phyloP scores from a whole-genome alignment of 2,329 filamentous ascomycete genomes.

The Epichloe festucae region DNA sequence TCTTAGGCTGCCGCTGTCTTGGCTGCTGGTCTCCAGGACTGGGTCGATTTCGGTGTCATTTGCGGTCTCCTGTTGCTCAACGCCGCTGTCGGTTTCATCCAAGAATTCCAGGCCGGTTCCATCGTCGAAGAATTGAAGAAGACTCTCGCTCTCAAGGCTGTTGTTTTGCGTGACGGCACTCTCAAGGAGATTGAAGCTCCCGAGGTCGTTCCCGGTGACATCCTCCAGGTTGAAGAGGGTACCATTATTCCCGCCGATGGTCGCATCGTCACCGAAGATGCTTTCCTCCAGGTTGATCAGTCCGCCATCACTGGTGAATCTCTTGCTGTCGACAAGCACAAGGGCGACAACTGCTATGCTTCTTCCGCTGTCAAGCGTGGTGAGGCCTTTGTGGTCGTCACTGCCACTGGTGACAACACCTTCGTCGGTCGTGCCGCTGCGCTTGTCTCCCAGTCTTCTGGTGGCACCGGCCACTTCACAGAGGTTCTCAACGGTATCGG shows the following conservation, averaged over 20 bases:
- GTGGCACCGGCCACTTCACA: conserved; percentile 75
- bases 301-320: conserved; percentile 88
- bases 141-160: conserved; percentile 76
- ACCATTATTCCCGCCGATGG: conserved; percentile 86
- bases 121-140: conserved; percentile 89
- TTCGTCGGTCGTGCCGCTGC: conserved; percentile 83
- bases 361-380: conserved; percentile 87
- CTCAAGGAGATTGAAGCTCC: conserved; percentile 66
- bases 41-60: conserved; percentile 91
- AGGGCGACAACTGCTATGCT: conserved; percentile 67
- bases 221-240: conserved; percentile 79
- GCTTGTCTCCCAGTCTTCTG: conserved; percentile 64
- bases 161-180: conserved; percentile 66
- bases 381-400: conserved; percentile 71
- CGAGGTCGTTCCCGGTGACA: conserved; percentile 80
- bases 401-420: conserved; percentile 76
- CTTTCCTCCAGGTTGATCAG: conserved; percentile 83
- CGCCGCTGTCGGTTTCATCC: conserved; percentile 72
- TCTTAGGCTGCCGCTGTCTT: conserved; percentile 58
- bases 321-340: conserved; percentile 79
- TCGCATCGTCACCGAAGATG: conserved; percentile 69
- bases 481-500: conserved; percentile 82
- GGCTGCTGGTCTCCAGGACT: conserved; percentile 72
- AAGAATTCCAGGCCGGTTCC: conserved; percentile 80
- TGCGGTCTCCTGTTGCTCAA: conserved; percentile 74